Percentiles rank a stretch among this genome's conserved stretches.
Evolutionary conservation across 495 filamentous ascomycete species (phyloP).

Genomic region (Talaromyces borbonicus): DNA sequence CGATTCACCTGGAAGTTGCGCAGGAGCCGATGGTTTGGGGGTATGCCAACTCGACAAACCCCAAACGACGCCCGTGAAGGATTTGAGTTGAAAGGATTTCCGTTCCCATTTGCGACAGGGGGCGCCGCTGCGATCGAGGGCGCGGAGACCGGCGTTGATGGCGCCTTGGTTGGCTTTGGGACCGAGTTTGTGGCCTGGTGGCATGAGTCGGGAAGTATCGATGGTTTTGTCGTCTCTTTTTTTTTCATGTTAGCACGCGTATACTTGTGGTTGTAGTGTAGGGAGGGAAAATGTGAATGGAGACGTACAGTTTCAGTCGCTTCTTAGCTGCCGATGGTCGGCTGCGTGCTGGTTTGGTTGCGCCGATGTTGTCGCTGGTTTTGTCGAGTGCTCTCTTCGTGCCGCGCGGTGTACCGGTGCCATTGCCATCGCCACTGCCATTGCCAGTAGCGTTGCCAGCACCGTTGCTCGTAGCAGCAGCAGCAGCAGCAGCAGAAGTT

Average conservation of each 20-base stretch:
- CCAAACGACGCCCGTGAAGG: constrained; percentile 87
- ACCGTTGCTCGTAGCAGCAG: no score
- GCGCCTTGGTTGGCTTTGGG: constrained; percentile 97
- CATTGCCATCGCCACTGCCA: background rate
- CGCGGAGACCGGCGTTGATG: constrained; percentile 92
- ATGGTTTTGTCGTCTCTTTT: constrained; percentile 51
- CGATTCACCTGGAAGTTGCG: constrained; percentile 19
- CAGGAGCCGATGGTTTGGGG: constrained; percentile 34
- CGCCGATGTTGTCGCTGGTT: constrained; percentile 42
- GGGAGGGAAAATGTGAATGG: constrained; percentile 13
- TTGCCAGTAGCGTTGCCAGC: background rate
- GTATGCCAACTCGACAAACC: constrained; percentile 75
- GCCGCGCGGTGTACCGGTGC: constrained; percentile 15
- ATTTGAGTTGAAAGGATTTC: constrained; percentile 74
- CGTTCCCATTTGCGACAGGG: constrained; percentile 88
- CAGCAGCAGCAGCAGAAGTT: no score
- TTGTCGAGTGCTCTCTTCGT: constrained; percentile 51
- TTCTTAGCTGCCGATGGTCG: constrained; percentile 95
- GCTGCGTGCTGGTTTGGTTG: constrained; percentile 48
- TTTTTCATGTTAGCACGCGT: constrained; percentile 11
- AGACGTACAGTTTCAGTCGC: constrained; percentile 80
- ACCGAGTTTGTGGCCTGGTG: constrained; percentile 65
- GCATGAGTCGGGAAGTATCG: constrained; percentile 35
- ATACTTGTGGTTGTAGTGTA: background rate
- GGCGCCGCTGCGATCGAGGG: constrained; percentile 80